Conservation (phyloP, 2,329 filamentous ascomycete species). For the Aspergillus intermedius region DNA sequence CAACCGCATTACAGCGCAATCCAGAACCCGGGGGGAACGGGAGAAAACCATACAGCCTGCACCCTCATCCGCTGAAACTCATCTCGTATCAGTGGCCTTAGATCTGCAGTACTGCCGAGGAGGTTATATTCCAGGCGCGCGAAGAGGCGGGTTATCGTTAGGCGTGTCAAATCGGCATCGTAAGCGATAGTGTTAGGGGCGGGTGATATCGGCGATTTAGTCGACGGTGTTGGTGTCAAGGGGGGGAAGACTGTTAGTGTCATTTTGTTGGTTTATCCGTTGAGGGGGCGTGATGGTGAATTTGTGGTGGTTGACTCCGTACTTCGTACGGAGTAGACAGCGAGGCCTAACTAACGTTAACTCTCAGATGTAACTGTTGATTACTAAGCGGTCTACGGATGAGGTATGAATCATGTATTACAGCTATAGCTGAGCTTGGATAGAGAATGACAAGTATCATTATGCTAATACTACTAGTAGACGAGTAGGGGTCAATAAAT, state of each 20-base stretch:
- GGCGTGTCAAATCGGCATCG: slow-evolving; percentile 25
- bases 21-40: not conserved
- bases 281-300: not conserved
- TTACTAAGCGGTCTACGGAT: no score
- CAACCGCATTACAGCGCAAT: no score
- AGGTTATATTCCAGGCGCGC: slow-evolving; percentile 39
- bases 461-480: no score
- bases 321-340: no score
- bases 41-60: slow-evolving; percentile 27
- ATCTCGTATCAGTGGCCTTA: slow-evolving; percentile 32
- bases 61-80: slow-evolving; percentile 39
- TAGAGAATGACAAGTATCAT: no score
- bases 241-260: slow-evolving; percentile 14
- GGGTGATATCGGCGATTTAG: slow-evolving; percentile 11
- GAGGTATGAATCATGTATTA: no score
- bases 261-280: slow-evolving; percentile 7
- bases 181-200: slow-evolving; percentile 6
- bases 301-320: no score
- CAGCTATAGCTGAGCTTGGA: no score
- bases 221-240: not conserved
- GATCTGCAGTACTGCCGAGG: slow-evolving; percentile 32
- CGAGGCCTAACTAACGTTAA: no score
- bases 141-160: slow-evolving; percentile 38
- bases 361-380: no score
- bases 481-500: no score